Evolutionary conservation across 306 rosid genomes (phyloP), one percentile per base, ranked within the genome.

Genomic region (Gleditsia sinensis): DNA sequence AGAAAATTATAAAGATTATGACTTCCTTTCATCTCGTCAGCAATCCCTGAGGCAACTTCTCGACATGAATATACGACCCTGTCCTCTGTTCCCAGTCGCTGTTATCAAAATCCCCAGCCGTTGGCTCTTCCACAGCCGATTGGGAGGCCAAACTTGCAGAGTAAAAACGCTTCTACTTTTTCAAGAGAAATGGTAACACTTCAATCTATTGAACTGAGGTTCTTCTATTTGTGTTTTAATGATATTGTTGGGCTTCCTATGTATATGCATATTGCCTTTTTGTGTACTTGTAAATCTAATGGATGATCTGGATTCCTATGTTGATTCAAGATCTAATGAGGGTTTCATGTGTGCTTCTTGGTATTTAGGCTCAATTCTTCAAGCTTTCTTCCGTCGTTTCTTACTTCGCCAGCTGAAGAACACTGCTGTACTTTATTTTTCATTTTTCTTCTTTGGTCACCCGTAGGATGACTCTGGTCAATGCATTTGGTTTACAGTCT

Each of bases 141-240:
- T 69, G 70, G 62, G 61, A 83, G 86, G 67, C 69, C 78, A 54
- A 81, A 57, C 51, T 45, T 78, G 60, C 77, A 69, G 59, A 54
- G 63, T 45, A 75, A 78, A 81, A 79, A 69, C 57, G 23, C 67
- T 43, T 34, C 78, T 70, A 54, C 67, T 54, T 76, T 74, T 66
- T 65, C 83, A 36, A 80, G 73, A 51, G 83, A 81, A 55, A 67
- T n/a, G 86, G 89, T 89, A 71, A 83, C 16, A 24, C 37, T 56
- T 37, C 9, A 64, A 59, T 56, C 63, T 50, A 49, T 40, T 66
- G 20, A 42, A 19, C 66, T 50, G 39, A 30, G 33, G 53, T 64
- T 56, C 24, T 28, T 55, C 57, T 19, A 43, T 73, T 72, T 17
- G 40, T 48, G 63, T 67, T 80, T 59, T 49, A 19, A 5, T 76